Evolutionary conservation across 768 basidiomycete species (phyloP).

Genomic region (Trametes meyenii): DNA sequence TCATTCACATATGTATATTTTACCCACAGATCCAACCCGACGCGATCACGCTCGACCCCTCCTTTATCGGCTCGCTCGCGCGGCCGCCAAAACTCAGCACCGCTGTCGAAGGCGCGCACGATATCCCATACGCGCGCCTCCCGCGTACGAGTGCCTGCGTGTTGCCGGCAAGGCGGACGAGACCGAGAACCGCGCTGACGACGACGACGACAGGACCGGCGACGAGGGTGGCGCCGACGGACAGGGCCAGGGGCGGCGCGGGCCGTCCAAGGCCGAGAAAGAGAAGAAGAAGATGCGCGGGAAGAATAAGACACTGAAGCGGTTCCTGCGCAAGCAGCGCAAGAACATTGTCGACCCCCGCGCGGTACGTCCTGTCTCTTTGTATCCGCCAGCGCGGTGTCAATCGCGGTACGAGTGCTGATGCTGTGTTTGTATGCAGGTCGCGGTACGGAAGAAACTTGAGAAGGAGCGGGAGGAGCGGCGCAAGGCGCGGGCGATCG

Average conservation of each 20-base stretch:
- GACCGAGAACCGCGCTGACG: constrained; percentile 48
- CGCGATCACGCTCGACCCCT: constrained; percentile 83
- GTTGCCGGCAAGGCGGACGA: constrained; percentile 75
- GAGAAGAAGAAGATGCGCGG: constrained; percentile 87
- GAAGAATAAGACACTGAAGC: constrained; percentile 82
- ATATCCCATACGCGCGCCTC: constrained; percentile 69
- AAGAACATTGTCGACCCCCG: constrained; percentile 93
- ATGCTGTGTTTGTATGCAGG: constrained; percentile 39
- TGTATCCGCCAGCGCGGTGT: background rate
- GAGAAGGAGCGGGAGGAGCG: constrained; percentile 39
- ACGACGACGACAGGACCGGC: constrained; percentile 37
- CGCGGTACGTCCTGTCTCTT: constrained; percentile 46
- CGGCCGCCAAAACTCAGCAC: constrained; percentile 63
- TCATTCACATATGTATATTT: background rate
- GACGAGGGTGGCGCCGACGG: constrained; percentile 42
- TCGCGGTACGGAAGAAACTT: constrained; percentile 47
- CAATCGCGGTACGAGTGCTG: constrained; percentile 23
- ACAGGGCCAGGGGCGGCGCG: constrained; percentile 30
- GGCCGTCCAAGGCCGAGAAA: constrained; percentile 42
- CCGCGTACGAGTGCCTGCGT: constrained; percentile 75
- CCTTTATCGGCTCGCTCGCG: constrained; percentile 72
- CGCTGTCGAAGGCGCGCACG: constrained; percentile 43
- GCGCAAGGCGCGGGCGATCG: constrained; percentile 31
- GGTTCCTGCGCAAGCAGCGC: constrained; percentile 87
- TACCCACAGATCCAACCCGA: constrained; percentile 81